Evolutionary conservation across 2,329 filamentous ascomycete genomes (phyloP).

Genomic region (Colletotrichum salicis): DNA sequence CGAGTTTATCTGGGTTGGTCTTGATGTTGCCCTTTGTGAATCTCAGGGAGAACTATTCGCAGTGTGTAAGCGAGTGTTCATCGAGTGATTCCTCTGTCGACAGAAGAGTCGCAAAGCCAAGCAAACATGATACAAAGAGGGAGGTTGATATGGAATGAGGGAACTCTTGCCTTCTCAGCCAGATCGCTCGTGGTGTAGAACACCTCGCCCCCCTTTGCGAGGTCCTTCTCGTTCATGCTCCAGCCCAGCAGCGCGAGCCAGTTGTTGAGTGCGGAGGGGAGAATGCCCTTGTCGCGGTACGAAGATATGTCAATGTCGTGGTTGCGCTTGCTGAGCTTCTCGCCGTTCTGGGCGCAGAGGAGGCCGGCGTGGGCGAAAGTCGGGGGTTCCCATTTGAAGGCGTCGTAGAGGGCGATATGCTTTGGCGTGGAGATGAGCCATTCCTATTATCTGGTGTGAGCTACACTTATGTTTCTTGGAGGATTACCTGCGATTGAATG

Average conservation of each 20-base stretch:
- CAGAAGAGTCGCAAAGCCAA: too few species aligned
- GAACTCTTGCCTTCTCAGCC: constrained; percentile 69
- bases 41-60: constrained; percentile 77
- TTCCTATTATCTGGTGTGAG: constrained; percentile 63
- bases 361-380: constrained; percentile 85
- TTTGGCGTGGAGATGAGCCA: constrained; percentile 95
- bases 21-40: constrained; percentile 93
- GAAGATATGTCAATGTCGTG: constrained; percentile 62
- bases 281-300: constrained; percentile 58
- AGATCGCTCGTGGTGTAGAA: constrained; percentile 78
- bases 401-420: constrained; percentile 76
- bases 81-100: neutral
- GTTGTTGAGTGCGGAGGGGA: constrained; percentile 71
- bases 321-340: constrained; percentile 89
- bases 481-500: too few species aligned
- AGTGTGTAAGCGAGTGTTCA: constrained; percentile 38
- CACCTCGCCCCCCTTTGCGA: constrained; percentile 64
- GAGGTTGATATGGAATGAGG: neutral
- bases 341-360: constrained; percentile 73
- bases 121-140: neutral
- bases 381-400: constrained; percentile 79
- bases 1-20: constrained; percentile 82
- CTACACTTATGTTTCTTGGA: neutral
- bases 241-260: constrained; percentile 89
- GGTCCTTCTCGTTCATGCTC: constrained; percentile 67